These are phyloP conservation scores for Dalbergia oliveri DNA, from an alignment of 306 rosid genomes.

Conservation along the genomic window DNA sequence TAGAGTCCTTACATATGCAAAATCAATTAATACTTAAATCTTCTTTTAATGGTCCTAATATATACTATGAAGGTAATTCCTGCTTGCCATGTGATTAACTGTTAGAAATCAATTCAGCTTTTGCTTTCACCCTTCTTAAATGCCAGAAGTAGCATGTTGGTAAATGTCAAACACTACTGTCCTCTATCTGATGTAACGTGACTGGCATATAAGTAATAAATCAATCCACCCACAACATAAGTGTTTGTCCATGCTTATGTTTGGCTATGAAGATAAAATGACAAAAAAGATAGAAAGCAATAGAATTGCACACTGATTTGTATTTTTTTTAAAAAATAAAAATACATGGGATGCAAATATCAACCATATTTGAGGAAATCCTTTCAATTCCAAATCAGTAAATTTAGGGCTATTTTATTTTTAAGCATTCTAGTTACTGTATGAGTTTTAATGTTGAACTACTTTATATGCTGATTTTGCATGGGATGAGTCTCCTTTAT, in stretches of 20 bases:
- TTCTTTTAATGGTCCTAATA: constrained; percentile 91
- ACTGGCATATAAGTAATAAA: constrained; percentile 13
- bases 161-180: not conserved
- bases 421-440: constrained; percentile 28
- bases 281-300: constrained; percentile 32
- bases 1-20: constrained; percentile 78
- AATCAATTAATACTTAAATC: constrained; percentile 79
- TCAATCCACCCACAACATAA: constrained; percentile 1
- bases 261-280: constrained; percentile 19
- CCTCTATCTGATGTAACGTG: constrained; percentile 31
- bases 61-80: constrained; percentile 91
- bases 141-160: constrained; percentile 27
- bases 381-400: constrained; percentile 5
- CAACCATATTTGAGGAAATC: constrained; percentile 12
- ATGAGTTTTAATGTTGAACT: constrained; percentile 38
- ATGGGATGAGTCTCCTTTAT: constrained; percentile 33
- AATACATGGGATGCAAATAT: constrained; percentile 18
- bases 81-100: constrained; percentile 33
- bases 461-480: constrained; percentile 40
- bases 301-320: not conserved
- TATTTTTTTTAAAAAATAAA: constrained; percentile 3
- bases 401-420: constrained; percentile 16
- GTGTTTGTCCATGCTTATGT: constrained; percentile 23
- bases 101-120: constrained; percentile 22
- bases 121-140: constrained; percentile 19